These are phyloP conservation scores for Sporobolomyces roseus DNA, from an alignment of 768 basidiomycete species.

Conservation along the genomic window DNA sequence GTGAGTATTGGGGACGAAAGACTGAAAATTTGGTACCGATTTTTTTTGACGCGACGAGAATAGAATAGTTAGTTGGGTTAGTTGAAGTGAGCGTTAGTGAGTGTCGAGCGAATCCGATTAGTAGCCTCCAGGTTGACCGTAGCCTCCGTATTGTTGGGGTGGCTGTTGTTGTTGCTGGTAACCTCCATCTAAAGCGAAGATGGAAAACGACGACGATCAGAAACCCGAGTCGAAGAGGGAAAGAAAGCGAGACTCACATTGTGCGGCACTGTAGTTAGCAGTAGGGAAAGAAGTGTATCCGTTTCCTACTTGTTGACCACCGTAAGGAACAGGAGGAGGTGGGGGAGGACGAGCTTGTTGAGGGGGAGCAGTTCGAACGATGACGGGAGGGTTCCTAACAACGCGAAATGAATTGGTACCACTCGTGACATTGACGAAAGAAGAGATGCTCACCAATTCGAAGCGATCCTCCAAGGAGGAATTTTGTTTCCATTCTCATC, in stretches of 20 bases:
- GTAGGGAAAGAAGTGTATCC: constrained; percentile 18
- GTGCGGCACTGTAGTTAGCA: constrained; percentile 11
- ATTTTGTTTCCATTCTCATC: constrained; percentile 45
- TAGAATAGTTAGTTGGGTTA: background rate
- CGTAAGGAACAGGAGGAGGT: constrained; percentile 8
- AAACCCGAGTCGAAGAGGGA: background rate
- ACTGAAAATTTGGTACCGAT: too few relatives aligned
- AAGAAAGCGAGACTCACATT: constrained; percentile 6
- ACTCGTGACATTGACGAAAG: too few relatives aligned
- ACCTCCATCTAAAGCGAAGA: constrained; percentile 13
- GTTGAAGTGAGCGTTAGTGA: background rate
- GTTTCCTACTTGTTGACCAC: background rate
- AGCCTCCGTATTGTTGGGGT: background rate
- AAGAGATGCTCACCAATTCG: too few relatives aligned
- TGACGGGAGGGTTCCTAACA: constrained; percentile 16
- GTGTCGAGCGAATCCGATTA: background rate
- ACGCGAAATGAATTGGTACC: too few relatives aligned
- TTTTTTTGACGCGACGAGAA: too few relatives aligned
- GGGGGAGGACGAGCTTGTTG: constrained; percentile 9
- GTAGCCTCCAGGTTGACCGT: constrained; percentile 6
- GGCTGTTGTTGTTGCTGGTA: background rate
- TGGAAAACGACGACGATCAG: too few relatives aligned
- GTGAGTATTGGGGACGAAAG: background rate
- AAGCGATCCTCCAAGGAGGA: constrained; percentile 50
- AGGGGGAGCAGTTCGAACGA: background rate